A percentile compares a stretch with the other conserved stretches of the same genome.
These are phyloP conservation scores for Penicillium sp. DNA, from an alignment of 2,329 filamentous ascomycete genomes.

Conservation along the genomic window DNA sequence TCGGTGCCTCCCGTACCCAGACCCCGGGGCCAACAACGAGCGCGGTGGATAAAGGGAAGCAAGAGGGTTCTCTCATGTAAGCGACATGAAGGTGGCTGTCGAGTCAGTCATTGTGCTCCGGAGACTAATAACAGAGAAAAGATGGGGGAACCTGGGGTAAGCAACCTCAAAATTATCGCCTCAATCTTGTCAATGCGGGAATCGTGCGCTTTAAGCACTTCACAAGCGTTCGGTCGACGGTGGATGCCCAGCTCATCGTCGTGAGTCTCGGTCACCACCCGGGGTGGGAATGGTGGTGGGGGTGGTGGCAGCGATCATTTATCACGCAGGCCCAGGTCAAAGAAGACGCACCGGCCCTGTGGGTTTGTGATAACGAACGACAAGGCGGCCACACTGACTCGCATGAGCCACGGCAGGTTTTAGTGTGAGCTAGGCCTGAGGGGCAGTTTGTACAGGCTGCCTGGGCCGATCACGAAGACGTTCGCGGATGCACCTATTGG, in stretches of 20 bases:
- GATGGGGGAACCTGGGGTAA: neutral
- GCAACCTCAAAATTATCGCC: slow-evolving; percentile 2
- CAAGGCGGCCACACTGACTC: neutral
- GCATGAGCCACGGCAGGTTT: neutral
- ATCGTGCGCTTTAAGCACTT: neutral
- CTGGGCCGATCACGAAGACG: neutral
- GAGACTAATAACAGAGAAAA: neutral
- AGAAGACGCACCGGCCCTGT: neutral
- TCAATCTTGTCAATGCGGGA: neutral
- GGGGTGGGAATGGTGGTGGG: too few relatives aligned
- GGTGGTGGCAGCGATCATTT: neutral
- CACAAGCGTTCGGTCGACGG: neutral
- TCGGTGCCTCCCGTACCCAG: slow-evolving; percentile 47
- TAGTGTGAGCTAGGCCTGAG: neutral
- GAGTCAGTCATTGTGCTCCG: neutral
- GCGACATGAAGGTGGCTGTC: slow-evolving; percentile 32
- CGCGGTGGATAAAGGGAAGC: slow-evolving; percentile 51
- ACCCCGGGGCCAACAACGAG: slow-evolving; percentile 56
- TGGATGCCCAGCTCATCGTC: neutral
- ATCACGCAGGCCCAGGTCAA: neutral
- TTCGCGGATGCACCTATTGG: neutral
- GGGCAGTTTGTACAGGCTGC: slow-evolving; percentile 3
- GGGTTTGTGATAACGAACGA: slow-evolving; percentile 3
- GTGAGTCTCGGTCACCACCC: neutral
- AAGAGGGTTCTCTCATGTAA: slow-evolving; percentile 52